Evolutionary conservation across 2,329 filamentous ascomycete genomes (phyloP).

Genomic region (Exophiala alcalophila): DNA sequence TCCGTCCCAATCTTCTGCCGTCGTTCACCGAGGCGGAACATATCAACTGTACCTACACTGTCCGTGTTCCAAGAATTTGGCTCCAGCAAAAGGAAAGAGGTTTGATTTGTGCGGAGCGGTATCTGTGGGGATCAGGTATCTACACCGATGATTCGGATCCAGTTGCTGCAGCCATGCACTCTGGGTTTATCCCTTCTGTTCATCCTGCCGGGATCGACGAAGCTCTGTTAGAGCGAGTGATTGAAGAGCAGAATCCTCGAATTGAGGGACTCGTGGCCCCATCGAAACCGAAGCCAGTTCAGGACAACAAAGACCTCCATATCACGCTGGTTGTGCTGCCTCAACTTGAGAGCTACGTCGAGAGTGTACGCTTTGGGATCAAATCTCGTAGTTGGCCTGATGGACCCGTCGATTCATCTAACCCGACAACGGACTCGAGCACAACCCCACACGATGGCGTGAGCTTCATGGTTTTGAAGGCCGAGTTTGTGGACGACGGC

Average conservation of each 20-base stretch:
- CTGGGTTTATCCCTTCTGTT: slow-evolving; percentile 85
- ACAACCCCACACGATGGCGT: slow-evolving; percentile 76
- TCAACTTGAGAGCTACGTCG: slow-evolving; percentile 70
- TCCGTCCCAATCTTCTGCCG: slow-evolving; percentile 69
- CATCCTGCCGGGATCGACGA: slow-evolving; percentile 77
- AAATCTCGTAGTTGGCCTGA: slow-evolving; percentile 69
- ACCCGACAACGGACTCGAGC: background rate
- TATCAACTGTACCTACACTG: slow-evolving; percentile 84
- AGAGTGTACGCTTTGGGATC: slow-evolving; percentile 74
- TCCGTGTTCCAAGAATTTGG: slow-evolving; percentile 80
- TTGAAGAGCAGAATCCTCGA: slow-evolving; percentile 47
- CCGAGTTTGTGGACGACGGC: slow-evolving; percentile 82
- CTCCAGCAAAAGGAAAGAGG: slow-evolving; percentile 68
- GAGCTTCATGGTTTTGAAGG: slow-evolving; percentile 77
- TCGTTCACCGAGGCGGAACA: slow-evolving; percentile 63
- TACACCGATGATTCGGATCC: slow-evolving; percentile 96
- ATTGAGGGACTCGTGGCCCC: slow-evolving; percentile 47
- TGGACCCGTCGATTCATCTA: slow-evolving; percentile 2
- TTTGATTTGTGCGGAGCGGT: slow-evolving; percentile 75
- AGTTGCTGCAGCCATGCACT: slow-evolving; percentile 87
- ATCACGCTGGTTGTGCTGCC: slow-evolving; percentile 84
- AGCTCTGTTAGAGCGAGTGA: slow-evolving; percentile 59
- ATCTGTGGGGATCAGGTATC: slow-evolving; percentile 88
- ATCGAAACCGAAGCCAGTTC: slow-evolving; percentile 49
- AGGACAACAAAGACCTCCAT: slow-evolving; percentile 72